phyloP scores from a whole-genome alignment of 805 yeast species.

The Tetrapisispora arboricola region DNA sequence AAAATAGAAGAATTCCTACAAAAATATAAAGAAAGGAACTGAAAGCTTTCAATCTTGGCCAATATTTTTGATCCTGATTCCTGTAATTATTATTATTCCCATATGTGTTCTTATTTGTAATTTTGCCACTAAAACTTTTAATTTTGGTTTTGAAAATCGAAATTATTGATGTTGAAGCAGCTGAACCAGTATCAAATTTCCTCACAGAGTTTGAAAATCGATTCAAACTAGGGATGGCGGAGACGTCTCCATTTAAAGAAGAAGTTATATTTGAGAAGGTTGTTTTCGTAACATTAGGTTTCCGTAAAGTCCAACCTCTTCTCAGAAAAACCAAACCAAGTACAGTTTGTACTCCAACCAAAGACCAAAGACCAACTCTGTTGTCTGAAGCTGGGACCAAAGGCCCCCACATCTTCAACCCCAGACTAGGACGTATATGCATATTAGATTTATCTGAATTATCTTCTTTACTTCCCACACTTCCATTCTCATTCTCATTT shows the following conservation, averaged over 20 bases:
- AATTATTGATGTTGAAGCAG: conserved; percentile 13
- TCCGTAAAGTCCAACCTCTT: conserved; percentile 13
- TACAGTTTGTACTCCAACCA: conserved; percentile 44
- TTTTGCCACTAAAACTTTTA: not conserved
- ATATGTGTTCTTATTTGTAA: not conserved
- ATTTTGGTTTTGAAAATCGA: not conserved
- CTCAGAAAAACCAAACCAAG: conserved; percentile 33
- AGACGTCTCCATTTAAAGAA: conserved; percentile 18
- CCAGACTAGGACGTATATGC: conserved; percentile 45
- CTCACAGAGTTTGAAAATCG: conserved; percentile 19
- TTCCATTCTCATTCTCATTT: conserved; percentile 11
- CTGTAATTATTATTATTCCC: conserved; percentile 9
- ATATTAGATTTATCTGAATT: conserved; percentile 10
- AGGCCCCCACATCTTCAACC: conserved; percentile 58
- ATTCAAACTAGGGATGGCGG: conserved; percentile 27
- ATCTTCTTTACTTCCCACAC: conserved; percentile 4
- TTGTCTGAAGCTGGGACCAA: conserved; percentile 66
- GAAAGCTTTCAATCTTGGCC: conserved; percentile 16
- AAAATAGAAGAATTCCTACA: conserved; percentile 39
- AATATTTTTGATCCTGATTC: conserved; percentile 7
- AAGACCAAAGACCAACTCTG: conserved; percentile 39
- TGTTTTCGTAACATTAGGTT: not conserved
- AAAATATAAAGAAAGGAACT: conserved; percentile 27
- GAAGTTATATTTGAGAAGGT: not conserved
- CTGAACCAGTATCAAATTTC: conserved; percentile 13